Conservation (phyloP, 345 rosid species). For the Aquilaria yunnanensis region DNA sequence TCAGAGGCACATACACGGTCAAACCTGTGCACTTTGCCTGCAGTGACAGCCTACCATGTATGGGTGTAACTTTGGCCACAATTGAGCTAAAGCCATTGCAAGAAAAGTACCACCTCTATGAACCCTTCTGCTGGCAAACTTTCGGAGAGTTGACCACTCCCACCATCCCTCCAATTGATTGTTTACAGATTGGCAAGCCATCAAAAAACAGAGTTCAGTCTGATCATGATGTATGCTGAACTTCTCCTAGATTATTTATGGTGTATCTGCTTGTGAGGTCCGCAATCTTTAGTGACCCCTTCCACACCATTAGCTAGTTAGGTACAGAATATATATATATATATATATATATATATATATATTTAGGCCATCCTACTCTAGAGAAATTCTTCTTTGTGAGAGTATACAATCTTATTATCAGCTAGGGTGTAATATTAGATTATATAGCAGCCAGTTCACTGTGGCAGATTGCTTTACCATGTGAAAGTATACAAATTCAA, state of each 20-base stretch:
- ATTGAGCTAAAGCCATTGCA: conserved; percentile 71
- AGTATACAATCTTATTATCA: conserved; percentile 15
- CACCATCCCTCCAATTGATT: conserved; percentile 75
- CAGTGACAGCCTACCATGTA: conserved; percentile 79
- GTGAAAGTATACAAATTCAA: conserved; percentile 14
- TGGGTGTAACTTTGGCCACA: conserved; percentile 62
- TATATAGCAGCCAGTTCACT: conserved; percentile 16
- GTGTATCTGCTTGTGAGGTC: conserved; percentile 47
- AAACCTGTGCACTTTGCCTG: conserved; percentile 92
- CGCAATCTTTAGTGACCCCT: conserved; percentile 49
- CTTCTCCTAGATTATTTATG: conserved; percentile 15
- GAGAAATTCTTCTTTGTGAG: conserved; percentile 20
- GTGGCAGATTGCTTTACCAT: conserved; percentile 9
- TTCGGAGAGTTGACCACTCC: conserved; percentile 77
- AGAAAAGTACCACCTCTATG: conserved; percentile 61
- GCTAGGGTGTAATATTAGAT: conserved; percentile 15
- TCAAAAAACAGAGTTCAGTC: conserved; percentile 58
- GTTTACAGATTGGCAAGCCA: conserved; percentile 86
- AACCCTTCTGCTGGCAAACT: conserved; percentile 95
- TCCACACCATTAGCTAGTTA: conserved; percentile 31
- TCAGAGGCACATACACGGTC: conserved; percentile 85
- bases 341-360: conserved; percentile 10
- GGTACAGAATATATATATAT: conserved; percentile 23
- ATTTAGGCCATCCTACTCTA: conserved; percentile 8
- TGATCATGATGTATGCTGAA: conserved; percentile 59